Conservation (phyloP, 768 basidiomycete genomes). For the Hypsizygus marmoreus region DNA sequence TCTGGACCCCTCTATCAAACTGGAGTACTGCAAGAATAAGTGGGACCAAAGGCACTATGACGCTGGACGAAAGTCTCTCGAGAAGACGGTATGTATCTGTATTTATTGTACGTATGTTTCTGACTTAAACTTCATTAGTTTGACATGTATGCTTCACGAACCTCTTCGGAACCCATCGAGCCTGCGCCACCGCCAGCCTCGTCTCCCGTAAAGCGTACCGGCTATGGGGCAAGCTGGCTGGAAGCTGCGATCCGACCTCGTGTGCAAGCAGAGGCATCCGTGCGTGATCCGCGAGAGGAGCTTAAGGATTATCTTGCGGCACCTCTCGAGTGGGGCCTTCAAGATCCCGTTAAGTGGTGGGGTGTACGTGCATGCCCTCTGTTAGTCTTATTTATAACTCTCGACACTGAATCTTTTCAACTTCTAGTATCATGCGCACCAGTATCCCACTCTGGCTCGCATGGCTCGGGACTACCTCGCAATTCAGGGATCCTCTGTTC, state of each 20-base stretch:
- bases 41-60: neutral
- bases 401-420: too few species aligned
- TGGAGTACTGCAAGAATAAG: slow-evolving; percentile 9
- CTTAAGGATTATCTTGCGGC: neutral
- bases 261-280: neutral
- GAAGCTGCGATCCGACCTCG: neutral
- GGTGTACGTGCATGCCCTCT: too few species aligned
- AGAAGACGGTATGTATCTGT: too few species aligned
- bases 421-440: too few species aligned
- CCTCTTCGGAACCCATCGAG: too few species aligned
- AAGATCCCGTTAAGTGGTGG: neutral
- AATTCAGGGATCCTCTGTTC: slow-evolving; percentile 28
- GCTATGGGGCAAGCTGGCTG: neutral
- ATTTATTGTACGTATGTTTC: too few species aligned
- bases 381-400: too few species aligned
- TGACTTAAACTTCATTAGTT: too few species aligned
- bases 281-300: neutral
- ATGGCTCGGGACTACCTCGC: slow-evolving; percentile 31
- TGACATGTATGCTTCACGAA: too few species aligned
- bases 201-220: too few species aligned
- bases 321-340: slow-evolving; percentile 1
- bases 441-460: slow-evolving; percentile 16
- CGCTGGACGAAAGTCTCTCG: too few species aligned
- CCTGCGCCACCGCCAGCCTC: too few species aligned
- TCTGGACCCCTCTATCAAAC: neutral